A percentile compares a stretch with the other conserved stretches of the same genome.
Evolutionary conservation across 306 rosid genomes (phyloP).

Genomic region (Trifolium subterraneum): DNA sequence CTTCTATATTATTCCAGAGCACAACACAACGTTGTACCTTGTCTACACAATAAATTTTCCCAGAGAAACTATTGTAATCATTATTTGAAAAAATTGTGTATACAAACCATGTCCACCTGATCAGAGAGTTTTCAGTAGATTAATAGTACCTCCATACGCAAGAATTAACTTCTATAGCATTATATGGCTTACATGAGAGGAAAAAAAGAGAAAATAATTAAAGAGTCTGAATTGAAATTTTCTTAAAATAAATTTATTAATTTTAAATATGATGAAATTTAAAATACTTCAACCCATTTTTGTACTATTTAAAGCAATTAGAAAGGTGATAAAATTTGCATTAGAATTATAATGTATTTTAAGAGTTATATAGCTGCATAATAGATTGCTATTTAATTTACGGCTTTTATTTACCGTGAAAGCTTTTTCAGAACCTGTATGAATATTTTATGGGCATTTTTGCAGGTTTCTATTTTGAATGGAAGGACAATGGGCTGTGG

Average conservation of each 20-base stretch:
- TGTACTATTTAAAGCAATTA: conserved; percentile 15
- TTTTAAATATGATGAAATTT: conserved; percentile 27
- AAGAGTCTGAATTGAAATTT: background rate
- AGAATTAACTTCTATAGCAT: background rate
- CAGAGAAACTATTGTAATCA: conserved; percentile 6
- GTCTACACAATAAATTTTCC: conserved; percentile 3
- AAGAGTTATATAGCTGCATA: background rate
- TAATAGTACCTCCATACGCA: conserved; percentile 7
- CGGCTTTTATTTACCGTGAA: background rate
- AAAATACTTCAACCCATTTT: background rate
- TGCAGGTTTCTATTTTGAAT: conserved; percentile 84
- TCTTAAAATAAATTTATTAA: background rate
- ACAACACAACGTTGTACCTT: conserved; percentile 3
- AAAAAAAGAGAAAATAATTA: background rate
- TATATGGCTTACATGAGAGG: background rate
- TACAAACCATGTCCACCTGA: conserved; percentile 3
- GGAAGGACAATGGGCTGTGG: conserved; percentile 96
- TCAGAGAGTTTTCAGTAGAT: conserved; percentile 5
- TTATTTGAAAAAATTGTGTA: background rate
- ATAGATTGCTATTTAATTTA: background rate
- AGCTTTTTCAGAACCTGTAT: conserved; percentile 21
- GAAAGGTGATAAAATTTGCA: conserved; percentile 11
- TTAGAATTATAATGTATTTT: background rate
- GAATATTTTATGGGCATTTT: conserved; percentile 39
- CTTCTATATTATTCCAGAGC: conserved; percentile 1